phyloP scores from a whole-genome alignment of 2,329 filamentous ascomycete genomes.

The Beauveria sp. region DNA sequence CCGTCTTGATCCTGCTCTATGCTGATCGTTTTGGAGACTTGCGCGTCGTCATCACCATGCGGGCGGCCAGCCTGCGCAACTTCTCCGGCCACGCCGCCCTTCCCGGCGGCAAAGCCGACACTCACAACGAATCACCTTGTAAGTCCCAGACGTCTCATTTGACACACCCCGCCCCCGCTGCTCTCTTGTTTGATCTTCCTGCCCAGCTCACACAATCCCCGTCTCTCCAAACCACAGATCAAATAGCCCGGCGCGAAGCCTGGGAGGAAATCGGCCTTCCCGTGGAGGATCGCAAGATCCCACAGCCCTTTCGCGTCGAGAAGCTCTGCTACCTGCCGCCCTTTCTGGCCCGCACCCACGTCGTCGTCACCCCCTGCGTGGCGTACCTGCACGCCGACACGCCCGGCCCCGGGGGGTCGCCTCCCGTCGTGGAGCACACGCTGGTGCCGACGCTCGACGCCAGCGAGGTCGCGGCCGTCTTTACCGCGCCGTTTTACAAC shows the following conservation, averaged over 20 bases:
- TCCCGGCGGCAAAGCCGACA: conserved; percentile 68
- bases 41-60: conserved; percentile 62
- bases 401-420: conserved; percentile 28
- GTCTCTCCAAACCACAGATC: conserved; percentile 37
- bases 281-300: conserved; percentile 58
- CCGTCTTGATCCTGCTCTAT: conserved; percentile 82
- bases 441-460: conserved; percentile 78
- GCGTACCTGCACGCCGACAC: conserved; percentile 63
- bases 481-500: conserved; percentile 80
- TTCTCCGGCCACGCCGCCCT: conserved; percentile 84
- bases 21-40: conserved; percentile 76
- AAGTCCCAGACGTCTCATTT: conserved; percentile 19
- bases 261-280: conserved; percentile 91
- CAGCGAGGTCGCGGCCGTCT: conserved; percentile 87
- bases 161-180: too few species aligned
- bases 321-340: conserved; percentile 79
- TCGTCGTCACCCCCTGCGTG: conserved; percentile 69
- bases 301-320: conserved; percentile 74
- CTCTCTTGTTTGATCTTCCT: too few species aligned
- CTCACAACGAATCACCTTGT: conserved; percentile 52
- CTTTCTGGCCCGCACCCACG: conserved; percentile 63
- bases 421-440: conserved; percentile 53
- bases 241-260: conserved; percentile 83
- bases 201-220: not conserved
- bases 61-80: conserved; percentile 53